Evolutionary conservation across 2,329 filamentous ascomycete species (phyloP).

Genomic region (Epicoccum nigrum): DNA sequence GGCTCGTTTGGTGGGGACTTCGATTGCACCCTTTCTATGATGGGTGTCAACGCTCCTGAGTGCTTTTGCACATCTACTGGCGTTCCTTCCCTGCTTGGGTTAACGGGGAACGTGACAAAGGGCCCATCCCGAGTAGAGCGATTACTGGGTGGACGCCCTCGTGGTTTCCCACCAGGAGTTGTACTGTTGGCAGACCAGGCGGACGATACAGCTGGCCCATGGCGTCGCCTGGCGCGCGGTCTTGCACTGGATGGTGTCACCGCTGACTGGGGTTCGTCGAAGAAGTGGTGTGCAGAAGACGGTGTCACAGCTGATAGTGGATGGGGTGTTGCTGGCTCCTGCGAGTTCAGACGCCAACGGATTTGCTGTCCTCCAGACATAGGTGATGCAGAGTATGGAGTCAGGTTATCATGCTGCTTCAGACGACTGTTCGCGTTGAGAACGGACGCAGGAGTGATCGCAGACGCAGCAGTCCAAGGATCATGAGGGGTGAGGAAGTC

Average conservation of each 20-base stretch:
- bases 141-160: conserved; percentile 80
- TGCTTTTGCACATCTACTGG: conserved; percentile 54
- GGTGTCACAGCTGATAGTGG: conserved; percentile 81
- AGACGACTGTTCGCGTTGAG: conserved; percentile 45
- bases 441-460: conserved; percentile 47
- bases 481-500: conserved; percentile 49
- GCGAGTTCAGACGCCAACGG: conserved; percentile 60
- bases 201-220: conserved; percentile 87
- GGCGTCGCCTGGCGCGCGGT: conserved; percentile 65
- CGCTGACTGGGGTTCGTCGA: conserved; percentile 72
- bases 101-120: conserved; percentile 72
- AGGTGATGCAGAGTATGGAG: conserved; percentile 52
- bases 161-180: conserved; percentile 70
- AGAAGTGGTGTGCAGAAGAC: conserved; percentile 56
- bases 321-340: conserved; percentile 70
- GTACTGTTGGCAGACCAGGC: conserved; percentile 77
- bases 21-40: conserved; percentile 52
- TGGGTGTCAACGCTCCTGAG: conserved; percentile 50
- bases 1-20: conserved; percentile 46
- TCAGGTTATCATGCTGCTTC: conserved; percentile 41
- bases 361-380: conserved; percentile 50
- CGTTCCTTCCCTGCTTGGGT: conserved; percentile 58
- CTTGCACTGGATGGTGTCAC: conserved; percentile 65
- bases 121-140: conserved; percentile 69
- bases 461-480: conserved; percentile 53